Conservation (phyloP, 768 basidiomycete species). For the Hirschioporus abietinus region DNA sequence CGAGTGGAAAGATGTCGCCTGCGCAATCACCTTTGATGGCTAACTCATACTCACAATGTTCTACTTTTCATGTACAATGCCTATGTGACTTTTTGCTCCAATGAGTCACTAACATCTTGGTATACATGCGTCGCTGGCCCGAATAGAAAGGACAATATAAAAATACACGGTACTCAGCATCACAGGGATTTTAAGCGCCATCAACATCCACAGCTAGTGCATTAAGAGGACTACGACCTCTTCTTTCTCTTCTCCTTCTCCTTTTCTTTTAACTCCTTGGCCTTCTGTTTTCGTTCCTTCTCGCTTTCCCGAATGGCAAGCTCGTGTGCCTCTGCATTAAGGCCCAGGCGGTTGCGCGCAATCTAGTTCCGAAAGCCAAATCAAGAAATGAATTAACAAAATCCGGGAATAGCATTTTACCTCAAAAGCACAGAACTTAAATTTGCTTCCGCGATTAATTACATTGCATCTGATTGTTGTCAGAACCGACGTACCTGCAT, state of each 20-base stretch:
- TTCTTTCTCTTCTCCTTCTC: conserved; percentile 27
- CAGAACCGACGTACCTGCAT: conserved; percentile 47
- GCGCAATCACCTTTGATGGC: neutral
- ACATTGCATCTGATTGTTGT: neutral
- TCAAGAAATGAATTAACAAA: conserved; percentile 4
- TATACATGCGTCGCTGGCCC: neutral
- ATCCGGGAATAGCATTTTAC: conserved; percentile 30
- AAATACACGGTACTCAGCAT: conserved; percentile 3
- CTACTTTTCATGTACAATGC: no score
- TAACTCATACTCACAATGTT: neutral
- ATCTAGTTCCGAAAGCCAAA: conserved; percentile 48
- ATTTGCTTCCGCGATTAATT: neutral
- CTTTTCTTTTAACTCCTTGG: conserved; percentile 45
- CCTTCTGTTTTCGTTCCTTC: conserved; percentile 51
- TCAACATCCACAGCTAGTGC: no score
- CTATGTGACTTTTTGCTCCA: neutral
- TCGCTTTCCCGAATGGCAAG: conserved; percentile 64
- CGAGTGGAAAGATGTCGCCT: conserved; percentile 16
- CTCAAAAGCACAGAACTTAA: conserved; percentile 90
- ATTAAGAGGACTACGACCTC: neutral
- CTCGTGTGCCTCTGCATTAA: conserved; percentile 86
- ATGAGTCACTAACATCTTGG: neutral
- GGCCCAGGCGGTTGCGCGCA: conserved; percentile 81
- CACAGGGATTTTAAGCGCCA: conserved; percentile 1
- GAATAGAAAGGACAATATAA: neutral